A percentile compares a stretch with the other conserved stretches of the same genome.
phyloP scores from a whole-genome alignment of 2,329 filamentous ascomycete genomes.

The Amauroascus niger region DNA sequence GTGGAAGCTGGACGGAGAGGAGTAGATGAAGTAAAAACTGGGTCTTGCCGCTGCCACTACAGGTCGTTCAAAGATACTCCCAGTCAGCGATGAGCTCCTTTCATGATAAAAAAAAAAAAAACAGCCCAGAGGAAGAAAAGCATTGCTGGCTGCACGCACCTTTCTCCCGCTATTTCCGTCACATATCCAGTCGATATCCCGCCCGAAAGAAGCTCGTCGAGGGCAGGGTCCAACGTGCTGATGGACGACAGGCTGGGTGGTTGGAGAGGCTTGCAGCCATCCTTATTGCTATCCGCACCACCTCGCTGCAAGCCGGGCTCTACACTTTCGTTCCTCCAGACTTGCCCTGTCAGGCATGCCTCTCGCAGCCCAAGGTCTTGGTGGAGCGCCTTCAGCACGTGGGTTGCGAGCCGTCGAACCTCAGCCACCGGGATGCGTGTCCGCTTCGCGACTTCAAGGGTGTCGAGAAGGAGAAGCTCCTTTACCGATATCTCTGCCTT shows the following conservation, averaged over 20 bases:
- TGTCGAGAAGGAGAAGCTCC: conserved; percentile 77
- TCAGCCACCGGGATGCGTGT: conserved; percentile 73
- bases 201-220: conserved; percentile 65
- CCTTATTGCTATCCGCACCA: background rate
- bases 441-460: conserved; percentile 72
- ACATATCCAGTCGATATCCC: conserved; percentile 73
- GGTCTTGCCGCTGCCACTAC: conserved; percentile 80
- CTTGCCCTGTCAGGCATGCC: background rate
- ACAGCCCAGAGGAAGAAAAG: background rate
- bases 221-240: conserved; percentile 64
- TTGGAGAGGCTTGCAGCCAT: background rate
- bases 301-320: background rate
- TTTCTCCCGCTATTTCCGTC: conserved; percentile 86
- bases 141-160: conserved; percentile 37
- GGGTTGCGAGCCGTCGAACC: conserved; percentile 61
- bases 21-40: conserved; percentile 81
- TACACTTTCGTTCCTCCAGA: conserved; percentile 15
- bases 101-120: too few species aligned
- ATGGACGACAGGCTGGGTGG: conserved; percentile 45
- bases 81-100: conserved; percentile 1
- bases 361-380: conserved; percentile 44
- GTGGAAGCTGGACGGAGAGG: conserved; percentile 70
- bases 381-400: conserved; percentile 58
- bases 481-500: conserved; percentile 64
- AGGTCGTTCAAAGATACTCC: background rate